phyloP scores from a whole-genome alignment of 495 filamentous ascomycete genomes.

The Aspergillus kassunensis region DNA sequence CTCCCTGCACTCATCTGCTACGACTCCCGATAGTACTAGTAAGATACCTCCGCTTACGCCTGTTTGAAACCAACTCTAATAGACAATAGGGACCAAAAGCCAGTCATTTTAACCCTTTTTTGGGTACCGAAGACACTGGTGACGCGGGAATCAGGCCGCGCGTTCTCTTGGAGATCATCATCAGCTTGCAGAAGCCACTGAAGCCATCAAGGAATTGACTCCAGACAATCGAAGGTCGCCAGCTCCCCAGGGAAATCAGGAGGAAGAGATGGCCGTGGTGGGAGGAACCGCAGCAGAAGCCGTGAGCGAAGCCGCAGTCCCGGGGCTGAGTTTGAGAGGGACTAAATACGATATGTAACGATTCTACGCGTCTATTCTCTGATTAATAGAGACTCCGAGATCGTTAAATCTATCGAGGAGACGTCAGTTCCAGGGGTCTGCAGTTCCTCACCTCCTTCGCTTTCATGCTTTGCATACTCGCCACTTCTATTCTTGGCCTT shows the following conservation, averaged over 20 bases:
- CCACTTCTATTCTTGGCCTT: too few relatives aligned
- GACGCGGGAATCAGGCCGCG: too few relatives aligned
- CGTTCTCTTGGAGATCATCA: background rate
- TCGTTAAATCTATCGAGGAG: too few relatives aligned
- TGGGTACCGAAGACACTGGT: too few relatives aligned
- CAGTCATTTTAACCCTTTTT: too few relatives aligned
- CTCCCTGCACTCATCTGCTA: background rate
- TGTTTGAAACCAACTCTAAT: too few relatives aligned
- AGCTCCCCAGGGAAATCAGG: slow-evolving; percentile 54
- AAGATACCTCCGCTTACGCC: background rate
- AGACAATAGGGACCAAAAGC: too few relatives aligned
- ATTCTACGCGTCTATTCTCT: too few relatives aligned
- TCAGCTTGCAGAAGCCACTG: slow-evolving; percentile 77
- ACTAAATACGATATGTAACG: slow-evolving; percentile 20
- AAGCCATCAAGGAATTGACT: slow-evolving; percentile 81
- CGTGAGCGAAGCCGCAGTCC: slow-evolving; percentile 60
- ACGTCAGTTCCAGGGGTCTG: too few relatives aligned
- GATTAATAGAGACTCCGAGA: too few relatives aligned
- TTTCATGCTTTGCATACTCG: too few relatives aligned
- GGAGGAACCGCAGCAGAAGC: slow-evolving; percentile 50
- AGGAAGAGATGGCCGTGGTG: slow-evolving; percentile 44
- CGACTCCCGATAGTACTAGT: background rate
- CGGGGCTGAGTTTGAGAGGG: slow-evolving; percentile 34
- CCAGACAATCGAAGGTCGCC: slow-evolving; percentile 83
- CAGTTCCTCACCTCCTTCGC: too few relatives aligned